These are phyloP conservation scores for Endoconidiophora polonica DNA, from an alignment of 2,329 filamentous ascomycete species.

Conservation along the genomic window DNA sequence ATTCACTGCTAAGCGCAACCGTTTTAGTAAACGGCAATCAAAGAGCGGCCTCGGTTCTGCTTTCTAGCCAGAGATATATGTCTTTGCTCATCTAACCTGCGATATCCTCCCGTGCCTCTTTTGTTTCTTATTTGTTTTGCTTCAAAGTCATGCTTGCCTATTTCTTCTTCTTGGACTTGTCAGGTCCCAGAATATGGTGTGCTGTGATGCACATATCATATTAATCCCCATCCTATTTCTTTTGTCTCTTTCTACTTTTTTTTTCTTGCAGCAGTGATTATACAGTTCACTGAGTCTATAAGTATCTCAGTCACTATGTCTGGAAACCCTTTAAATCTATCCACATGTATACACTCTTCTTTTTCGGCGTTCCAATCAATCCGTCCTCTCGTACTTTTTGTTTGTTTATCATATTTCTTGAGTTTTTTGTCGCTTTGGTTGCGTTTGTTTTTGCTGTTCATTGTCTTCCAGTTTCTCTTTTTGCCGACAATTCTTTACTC, in stretches of 20 bases:
- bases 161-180: background rate
- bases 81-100: background rate
- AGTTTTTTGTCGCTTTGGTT: background rate
- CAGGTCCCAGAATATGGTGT: too few relatives aligned
- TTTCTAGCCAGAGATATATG: conserved; percentile 7
- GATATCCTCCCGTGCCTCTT: background rate
- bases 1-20: conserved; percentile 36
- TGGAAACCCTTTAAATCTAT: background rate
- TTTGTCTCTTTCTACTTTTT: conserved; percentile 4
- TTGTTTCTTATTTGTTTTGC: background rate
- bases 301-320: conserved; percentile 1
- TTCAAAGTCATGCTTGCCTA: conserved; percentile 3
- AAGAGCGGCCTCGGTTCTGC: conserved; percentile 76
- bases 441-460: background rate
- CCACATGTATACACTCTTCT: conserved; percentile 1
- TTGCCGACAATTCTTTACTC: background rate
- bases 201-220: too few relatives aligned
- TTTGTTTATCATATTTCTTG: background rate
- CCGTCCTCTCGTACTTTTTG: background rate
- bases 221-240: background rate
- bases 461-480: background rate
- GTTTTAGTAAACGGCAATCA: conserved; percentile 83
- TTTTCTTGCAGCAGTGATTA: background rate
- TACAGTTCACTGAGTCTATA: background rate
- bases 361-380: background rate